A percentile compares a stretch with the other conserved stretches of the same genome.
Evolutionary conservation across 352 stramenopile genomes (phyloP).

Genomic region (Thalassiosira sp.): DNA sequence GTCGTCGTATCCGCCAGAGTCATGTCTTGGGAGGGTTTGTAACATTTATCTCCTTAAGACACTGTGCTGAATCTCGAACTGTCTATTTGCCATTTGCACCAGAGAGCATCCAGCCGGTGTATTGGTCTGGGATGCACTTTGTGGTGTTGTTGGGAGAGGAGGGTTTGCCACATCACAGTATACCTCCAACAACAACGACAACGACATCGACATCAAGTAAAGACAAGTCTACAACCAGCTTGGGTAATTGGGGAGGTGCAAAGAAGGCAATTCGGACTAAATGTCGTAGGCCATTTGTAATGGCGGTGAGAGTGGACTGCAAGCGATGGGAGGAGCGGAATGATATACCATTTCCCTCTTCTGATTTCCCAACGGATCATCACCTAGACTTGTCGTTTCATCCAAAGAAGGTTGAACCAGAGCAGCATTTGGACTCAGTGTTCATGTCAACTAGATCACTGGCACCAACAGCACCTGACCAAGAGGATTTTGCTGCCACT

Average conservation of each 20-base stretch:
- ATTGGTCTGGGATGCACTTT: slow-evolving; percentile 61
- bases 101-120: slow-evolving; percentile 50
- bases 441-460: not conserved
- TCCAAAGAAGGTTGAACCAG: not conserved
- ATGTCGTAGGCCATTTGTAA: slow-evolving; percentile 21
- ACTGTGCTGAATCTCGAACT: slow-evolving; percentile 62
- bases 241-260: too few species aligned
- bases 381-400: not conserved
- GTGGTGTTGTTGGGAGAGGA: slow-evolving; percentile 59
- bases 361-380: not conserved
- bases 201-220: too few species aligned
- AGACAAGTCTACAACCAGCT: too few species aligned
- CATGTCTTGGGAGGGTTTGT: slow-evolving; percentile 68
- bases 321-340: slow-evolving; percentile 1
- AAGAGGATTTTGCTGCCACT: not conserved
- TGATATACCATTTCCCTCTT: not conserved
- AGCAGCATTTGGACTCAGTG: not conserved
- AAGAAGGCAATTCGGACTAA: too few species aligned
- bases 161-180: not conserved
- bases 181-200: too few species aligned
- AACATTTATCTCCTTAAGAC: slow-evolving; percentile 69
- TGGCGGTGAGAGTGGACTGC: slow-evolving; percentile 37
- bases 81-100: slow-evolving; percentile 77
- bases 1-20: not conserved
- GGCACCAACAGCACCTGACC: not conserved